These are phyloP conservation scores for Odontarrhena argentea DNA, from an alignment of 345 rosid species.

Conservation along the genomic window DNA sequence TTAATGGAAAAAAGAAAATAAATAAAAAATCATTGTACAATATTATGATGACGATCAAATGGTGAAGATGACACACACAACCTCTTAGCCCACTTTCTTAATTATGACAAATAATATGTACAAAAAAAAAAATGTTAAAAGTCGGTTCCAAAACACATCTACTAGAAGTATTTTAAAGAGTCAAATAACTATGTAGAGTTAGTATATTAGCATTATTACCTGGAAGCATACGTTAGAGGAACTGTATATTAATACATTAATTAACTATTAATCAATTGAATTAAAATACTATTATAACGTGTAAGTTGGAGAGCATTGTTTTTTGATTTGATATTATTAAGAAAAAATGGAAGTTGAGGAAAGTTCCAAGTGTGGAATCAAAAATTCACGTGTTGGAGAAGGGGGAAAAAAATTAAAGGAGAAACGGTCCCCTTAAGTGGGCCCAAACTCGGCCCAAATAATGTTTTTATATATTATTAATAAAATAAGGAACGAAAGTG, in stretches of 20 bases:
- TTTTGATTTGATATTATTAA: conserved; percentile 4
- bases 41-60: conserved; percentile 5
- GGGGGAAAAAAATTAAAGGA: conserved; percentile 21
- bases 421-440: conserved; percentile 38
- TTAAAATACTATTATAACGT: conserved; percentile 7
- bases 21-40: not conserved
- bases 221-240: conserved; percentile 20
- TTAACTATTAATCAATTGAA: not conserved
- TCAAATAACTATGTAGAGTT: conserved; percentile 7
- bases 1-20: not conserved
- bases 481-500: not conserved
- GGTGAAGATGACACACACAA: conserved; percentile 35
- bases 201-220: conserved; percentile 23
- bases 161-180: not conserved
- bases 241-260: not conserved
- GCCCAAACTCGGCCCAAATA: conserved; percentile 33
- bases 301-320: conserved; percentile 8
- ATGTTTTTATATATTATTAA: not conserved
- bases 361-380: conserved; percentile 44
- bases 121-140: not conserved
- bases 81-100: conserved; percentile 35
- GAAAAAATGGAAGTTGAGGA: conserved; percentile 24
- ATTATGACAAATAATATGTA: not conserved
- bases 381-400: conserved; percentile 40
- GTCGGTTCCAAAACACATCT: conserved; percentile 9